Evolutionary conservation across 129 eudicot genomes (phyloP), one percentile per base, ranked within the genome.

Genomic region (Pittosporum tobira): DNA sequence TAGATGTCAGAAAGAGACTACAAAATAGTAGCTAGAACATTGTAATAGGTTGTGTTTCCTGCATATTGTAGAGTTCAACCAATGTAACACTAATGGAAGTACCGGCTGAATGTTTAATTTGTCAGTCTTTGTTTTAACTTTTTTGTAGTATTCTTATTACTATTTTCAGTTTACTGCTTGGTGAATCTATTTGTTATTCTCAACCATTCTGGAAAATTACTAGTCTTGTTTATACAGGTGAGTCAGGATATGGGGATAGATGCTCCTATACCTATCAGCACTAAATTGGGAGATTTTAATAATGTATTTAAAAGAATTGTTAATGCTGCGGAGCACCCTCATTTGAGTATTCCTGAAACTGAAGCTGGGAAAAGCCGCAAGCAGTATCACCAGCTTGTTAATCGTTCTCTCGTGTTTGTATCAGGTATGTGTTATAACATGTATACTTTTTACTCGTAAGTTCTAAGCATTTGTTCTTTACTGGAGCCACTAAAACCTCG

Each of bases 241-340:
- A 91, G 96, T 72, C 99, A 87, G 65, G 95, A 91, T 73, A 78
- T 91, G 90, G 99, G 99, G 34, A 86, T 91, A 62, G 94, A 86
- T 63, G 94, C 99, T 38, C 99, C 96, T 73, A 79, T 91, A 59
- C 99, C 96, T 28, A 74, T 87, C 69, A 91, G 96, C 73, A 62
- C 88, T 48, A 91, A 77, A 65, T 67, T 83, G 59, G 88, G 90
- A 48, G 96, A 87, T 75, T 78, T 83, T 55, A 91, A 79, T 74
- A 80, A 83, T 59, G 62, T 91, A 36, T 91, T 76, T 59, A 61
- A 79, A 23, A 86, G 90, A 81, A 79, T 81, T 30, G 81, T 81
- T 24, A 76, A 73, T 64, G 94, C 99, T 14, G 99, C 99, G 21
- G 96, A 91, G 59, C 94, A 76, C 56, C 96, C 99, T 59, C 99